A percentile compares a stretch with the other conserved stretches of the same genome.
Evolutionary conservation across 169 alveolate genomes (phyloP).

Genomic region (Amoebophrya sp.): DNA sequence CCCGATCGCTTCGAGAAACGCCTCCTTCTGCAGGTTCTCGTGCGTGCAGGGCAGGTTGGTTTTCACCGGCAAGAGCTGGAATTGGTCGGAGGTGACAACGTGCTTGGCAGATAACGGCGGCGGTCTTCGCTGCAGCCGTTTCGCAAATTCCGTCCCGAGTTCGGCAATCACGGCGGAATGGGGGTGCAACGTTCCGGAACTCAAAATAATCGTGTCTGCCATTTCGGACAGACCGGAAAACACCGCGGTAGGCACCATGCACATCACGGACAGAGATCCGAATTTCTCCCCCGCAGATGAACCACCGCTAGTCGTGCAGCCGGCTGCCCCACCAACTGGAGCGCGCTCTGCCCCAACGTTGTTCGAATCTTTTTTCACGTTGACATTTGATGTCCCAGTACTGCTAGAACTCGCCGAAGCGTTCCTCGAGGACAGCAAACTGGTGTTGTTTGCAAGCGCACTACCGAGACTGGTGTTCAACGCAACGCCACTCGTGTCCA

Average conservation of each 20-base stretch:
- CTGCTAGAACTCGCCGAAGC: too few species aligned
- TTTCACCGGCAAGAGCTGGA: background rate
- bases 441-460: too few species aligned
- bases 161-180: background rate
- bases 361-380: too few species aligned
- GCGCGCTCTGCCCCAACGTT: too few species aligned
- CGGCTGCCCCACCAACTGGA: too few species aligned
- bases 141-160: background rate
- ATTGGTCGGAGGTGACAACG: background rate
- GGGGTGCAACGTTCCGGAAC: background rate
- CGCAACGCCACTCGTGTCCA: too few species aligned
- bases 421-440: too few species aligned
- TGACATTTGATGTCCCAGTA: too few species aligned
- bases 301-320: too few species aligned
- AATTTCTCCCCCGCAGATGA: too few species aligned
- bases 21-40: background rate
- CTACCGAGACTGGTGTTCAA: too few species aligned
- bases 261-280: background rate
- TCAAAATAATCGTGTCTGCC: background rate
- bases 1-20: too few species aligned
- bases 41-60: background rate
- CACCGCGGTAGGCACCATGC: background rate
- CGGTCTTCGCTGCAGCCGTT: background rate
- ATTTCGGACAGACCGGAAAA: background rate
- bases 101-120: background rate